phyloP scores from a whole-genome alignment of 164 flowering plant species.

The Hamamelis virginiana region DNA sequence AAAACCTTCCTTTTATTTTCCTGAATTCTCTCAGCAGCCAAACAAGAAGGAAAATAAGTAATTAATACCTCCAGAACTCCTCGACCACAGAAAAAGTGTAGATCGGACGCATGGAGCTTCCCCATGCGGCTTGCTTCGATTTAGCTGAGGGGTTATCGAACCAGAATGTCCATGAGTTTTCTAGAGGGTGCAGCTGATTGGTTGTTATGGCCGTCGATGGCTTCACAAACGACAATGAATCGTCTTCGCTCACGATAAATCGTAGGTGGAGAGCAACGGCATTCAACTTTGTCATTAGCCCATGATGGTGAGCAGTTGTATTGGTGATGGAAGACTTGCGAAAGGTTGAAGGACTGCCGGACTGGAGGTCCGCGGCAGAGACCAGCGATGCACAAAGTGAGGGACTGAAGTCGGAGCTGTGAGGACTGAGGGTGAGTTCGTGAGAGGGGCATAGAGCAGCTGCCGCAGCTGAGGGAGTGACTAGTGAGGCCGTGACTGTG shows the following conservation, averaged over 20 bases:
- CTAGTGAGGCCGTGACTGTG: no score
- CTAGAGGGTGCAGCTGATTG: conserved; percentile 63
- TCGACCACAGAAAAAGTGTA: conserved; percentile 79
- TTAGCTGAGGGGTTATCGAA: conserved; percentile 71
- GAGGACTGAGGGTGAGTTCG: no score
- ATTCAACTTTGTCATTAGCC: no score
- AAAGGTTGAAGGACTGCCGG: no score
- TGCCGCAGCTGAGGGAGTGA: no score
- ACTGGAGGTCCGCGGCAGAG: no score
- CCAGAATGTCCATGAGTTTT: conserved; percentile 94
- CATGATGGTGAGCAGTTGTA: no score
- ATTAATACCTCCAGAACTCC: conserved; percentile 85
- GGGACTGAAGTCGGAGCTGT: no score
- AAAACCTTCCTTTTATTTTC: background rate
- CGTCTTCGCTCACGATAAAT: conserved; percentile 47
- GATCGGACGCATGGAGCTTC: conserved; percentile 70
- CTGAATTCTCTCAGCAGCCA: background rate
- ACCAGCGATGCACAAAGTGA: no score
- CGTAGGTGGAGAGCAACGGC: no score
- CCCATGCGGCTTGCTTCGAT: conserved; percentile 72
- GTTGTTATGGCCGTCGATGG: conserved; percentile 7
- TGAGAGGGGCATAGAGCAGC: no score
- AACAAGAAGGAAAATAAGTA: background rate
- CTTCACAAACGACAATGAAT: conserved; percentile 14
- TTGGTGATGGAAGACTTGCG: no score